Base-by-base conservation (phyloP, 371 early-diverging fungal species). In the Mucor mucedo region DNA sequence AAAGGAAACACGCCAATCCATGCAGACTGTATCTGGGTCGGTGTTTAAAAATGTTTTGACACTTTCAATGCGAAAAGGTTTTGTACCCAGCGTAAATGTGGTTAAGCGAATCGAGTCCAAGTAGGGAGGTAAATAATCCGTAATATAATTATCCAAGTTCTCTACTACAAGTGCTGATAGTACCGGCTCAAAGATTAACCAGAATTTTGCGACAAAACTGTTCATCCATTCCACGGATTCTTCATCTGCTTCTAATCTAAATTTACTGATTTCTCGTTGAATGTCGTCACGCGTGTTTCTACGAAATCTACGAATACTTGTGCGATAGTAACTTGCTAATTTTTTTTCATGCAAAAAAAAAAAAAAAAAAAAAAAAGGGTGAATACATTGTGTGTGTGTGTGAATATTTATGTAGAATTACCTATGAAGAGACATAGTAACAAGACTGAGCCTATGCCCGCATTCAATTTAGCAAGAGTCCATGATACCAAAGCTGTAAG, bases 171-270 rank as follows among this genome's bases (percentile, higher is more conserved):
- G 82, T 9, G 89, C 87, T 50, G 95, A 91, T 52, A 99, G 77
- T 4, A 89, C 88, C 2, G 99, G 96, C 79, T 99, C 99, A 63
- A 92, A 93, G 60, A 95, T 95, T 13, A 92, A 77, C 99, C 99
- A 99, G 73, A 98, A 95, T 28, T 81, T 79, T 53, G 79, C 60
- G 50, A 97, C 71, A 72, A 98, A 93, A 73, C 88, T 91, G 77
- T 99, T 99, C 64, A 99, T 77, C 99, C 99, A 99, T 64, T 98
- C 97, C 4, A 93, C 96, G 33, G 93, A 86, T 78, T 99, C 99
- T 14, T 71, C 69, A 35, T 83, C 79, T 9, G 76, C 68, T 41
- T 88, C 89, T n/a, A 87, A 42, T 56, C 72, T 78, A 32, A 76
- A 64, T 45, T 75, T 76, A 10, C 74, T 70, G 32, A 89, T 58